Evolutionary conservation across 257 asterid species (phyloP), one percentile per base, ranked within the genome.

Genomic region (Solanum chiquidenum): DNA sequence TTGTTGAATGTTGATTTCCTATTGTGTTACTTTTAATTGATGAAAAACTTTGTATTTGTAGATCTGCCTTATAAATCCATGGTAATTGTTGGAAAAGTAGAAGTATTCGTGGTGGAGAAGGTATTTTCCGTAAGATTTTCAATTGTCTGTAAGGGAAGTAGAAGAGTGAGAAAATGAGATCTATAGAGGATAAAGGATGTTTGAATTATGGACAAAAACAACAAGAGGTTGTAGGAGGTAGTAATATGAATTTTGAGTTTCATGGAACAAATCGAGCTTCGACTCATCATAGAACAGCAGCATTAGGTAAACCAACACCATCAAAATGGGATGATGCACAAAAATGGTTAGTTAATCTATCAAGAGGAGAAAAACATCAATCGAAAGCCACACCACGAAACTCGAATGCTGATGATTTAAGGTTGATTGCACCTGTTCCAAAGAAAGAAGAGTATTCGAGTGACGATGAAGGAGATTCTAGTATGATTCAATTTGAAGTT

Each of bases 291-390:
- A 93, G 93, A 6, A 40, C 87, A 66, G 75, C 88, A 52, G 90
- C 96, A 3, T 83, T 93, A 14, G 98, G 98, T 31, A 95, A 95
- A 34, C 98, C 98, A 5, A 92, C 99, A 5, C 99, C 99, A 2
- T 93, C 98, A 20, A 97, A 97, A 85, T 97, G 99, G 99, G 99
- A 97, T 68, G 99, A 97, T 87, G 99, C 99, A 7, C 99, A 97
- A 60, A 97, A 97, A 35, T 97, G 99, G 99, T 92, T 97, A 0
- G 99, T 96, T 12, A 97, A 97, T 89, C 92, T 97, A 4, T 95
- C 99, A 1, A 90, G 92, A 76, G 92, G 95, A 46, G 98, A 94
- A 6, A 96, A 93, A 37, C 91, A 88, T 14, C 93, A 86, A 42
- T 82, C 94, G 1, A 93, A 93, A 88, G 91, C 95, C 85, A 91